Percentiles rank a stretch among this genome's conserved stretches.
Conservation (phyloP, 129 eudicot species). For the Scalesia atractyloides region DNA sequence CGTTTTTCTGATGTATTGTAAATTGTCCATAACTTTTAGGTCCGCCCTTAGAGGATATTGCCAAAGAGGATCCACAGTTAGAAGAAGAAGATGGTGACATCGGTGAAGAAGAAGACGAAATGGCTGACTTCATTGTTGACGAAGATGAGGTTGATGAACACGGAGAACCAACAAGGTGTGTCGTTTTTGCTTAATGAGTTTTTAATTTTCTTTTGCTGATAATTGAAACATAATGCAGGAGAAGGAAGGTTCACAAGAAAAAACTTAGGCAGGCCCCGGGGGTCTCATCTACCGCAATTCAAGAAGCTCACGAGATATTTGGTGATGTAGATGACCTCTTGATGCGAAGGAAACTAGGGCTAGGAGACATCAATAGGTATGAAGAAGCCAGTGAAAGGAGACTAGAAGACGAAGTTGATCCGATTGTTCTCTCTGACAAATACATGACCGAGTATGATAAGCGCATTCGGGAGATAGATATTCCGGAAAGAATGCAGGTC, state of each 20-base stretch:
- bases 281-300: conserved; percentile 70
- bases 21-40: conserved; percentile 39
- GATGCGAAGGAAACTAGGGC: neutral
- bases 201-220: neutral
- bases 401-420: conserved; percentile 81
- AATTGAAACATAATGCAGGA: conserved; percentile 42
- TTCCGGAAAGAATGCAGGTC: conserved; percentile 98
- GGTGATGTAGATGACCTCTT: conserved; percentile 68
- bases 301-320: conserved; percentile 87
- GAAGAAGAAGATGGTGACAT: conserved; percentile 77
- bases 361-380: conserved; percentile 20
- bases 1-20: neutral
- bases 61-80: conserved; percentile 71
- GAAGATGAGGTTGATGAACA: conserved; percentile 88
- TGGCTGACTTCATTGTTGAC: conserved; percentile 93
- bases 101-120: conserved; percentile 74
- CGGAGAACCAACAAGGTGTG: conserved; percentile 71
- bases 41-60: conserved; percentile 68
- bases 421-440: conserved; percentile 67
- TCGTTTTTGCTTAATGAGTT: neutral
- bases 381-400: conserved; percentile 58
- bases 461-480: conserved; percentile 65
- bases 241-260: conserved; percentile 60
- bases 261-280: conserved; percentile 69
- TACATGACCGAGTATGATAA: conserved; percentile 89